Conservation (phyloP, 2,329 filamentous ascomycete species). For the Hansfordia pulvinata region DNA sequence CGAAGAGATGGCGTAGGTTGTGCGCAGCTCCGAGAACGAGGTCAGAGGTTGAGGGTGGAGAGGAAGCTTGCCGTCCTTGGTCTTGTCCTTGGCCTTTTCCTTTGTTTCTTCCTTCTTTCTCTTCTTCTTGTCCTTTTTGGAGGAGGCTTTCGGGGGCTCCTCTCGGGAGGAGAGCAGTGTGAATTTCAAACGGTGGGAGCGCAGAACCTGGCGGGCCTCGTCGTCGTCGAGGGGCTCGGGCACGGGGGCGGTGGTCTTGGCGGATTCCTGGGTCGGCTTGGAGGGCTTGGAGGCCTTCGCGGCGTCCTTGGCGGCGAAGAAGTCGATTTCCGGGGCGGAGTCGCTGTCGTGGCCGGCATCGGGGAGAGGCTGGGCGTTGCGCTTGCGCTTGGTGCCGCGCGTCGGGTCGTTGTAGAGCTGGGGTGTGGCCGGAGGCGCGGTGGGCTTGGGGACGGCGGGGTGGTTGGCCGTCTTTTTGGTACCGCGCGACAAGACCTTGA, state of each 20-base stretch:
- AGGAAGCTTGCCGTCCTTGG: conserved; percentile 41
- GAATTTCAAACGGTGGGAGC: conserved; percentile 74
- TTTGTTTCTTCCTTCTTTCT: conserved; percentile 27
- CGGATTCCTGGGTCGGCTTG: conserved; percentile 8
- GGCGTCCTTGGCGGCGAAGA: conserved; percentile 38
- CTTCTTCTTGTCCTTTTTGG: conserved; percentile 41
- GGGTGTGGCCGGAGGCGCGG: conserved; percentile 41
- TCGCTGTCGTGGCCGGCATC: conserved; percentile 16
- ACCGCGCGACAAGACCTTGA: conserved; percentile 59
- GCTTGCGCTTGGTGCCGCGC: conserved; percentile 41
- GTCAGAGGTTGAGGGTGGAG: conserved; percentile 70
- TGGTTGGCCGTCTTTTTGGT: conserved; percentile 41
- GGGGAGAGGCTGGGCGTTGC: conserved; percentile 20
- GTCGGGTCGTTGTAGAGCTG: conserved; percentile 52
- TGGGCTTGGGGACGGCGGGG: conserved; percentile 14
- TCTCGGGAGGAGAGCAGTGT: conserved; percentile 51
- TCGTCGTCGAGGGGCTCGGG: conserved; percentile 44
- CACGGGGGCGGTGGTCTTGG: conserved; percentile 8
- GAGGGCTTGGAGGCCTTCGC: conserved; percentile 8
- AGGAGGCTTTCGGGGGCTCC: conserved; percentile 21
- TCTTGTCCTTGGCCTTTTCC: conserved; percentile 23
- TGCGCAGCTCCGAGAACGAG: conserved; percentile 60
- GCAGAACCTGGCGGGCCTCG: conserved; percentile 60
- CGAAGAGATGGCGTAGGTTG: conserved; percentile 58
- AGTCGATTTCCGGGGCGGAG: conserved; percentile 34